Base-by-base conservation (phyloP, 768 basidiomycete genomes). In the Podaxis sp. region DNA sequence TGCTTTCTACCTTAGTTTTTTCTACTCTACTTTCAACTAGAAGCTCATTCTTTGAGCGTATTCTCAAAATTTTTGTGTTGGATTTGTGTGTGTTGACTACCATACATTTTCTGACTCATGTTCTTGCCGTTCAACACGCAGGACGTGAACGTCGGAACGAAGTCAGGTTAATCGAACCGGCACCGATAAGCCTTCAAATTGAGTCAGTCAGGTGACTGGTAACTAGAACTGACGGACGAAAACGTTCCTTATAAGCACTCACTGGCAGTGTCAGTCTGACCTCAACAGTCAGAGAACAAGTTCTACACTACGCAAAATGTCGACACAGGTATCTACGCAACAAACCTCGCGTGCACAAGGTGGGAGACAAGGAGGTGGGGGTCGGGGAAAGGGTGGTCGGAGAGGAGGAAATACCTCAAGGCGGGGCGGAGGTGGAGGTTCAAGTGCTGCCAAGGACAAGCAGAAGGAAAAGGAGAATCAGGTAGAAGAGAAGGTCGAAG, bases 261-360 rank as follows among this genome's bases (percentile, higher is more conserved):
- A 17, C 6, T n/a, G 10, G n/a, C 44, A n/a, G 20, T 20, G 44
- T 17, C 44, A 20, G n/a, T 46, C 20, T 20, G 44, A 46, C 44
- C 44, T 8, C 44, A 46, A 46, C 6, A 17, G 7, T 46, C 49
- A 3, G 11, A 24, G 24, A 50, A 12, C 11, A 50, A 50, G 1
- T 28, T 24, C 30, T 24, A 20, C 22, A 20, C 33, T 24, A 20
- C 48, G 12, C 51, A 60, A 22, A 37, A 60, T 60, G 59, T 53
- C 51, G 28, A 53, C 59, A 8, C 51, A 60, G 8, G 50, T 60
- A 7, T 52, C 59, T 41, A 60, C 50, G 8, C 50, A 53, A 20
- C 50, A 60, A 22, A 40, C 36, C 38, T 13, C 13, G 12, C 26
- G 40, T 11, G 6, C 22, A 0, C 51, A 53, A 52, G 59, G 28